Base-by-base conservation (phyloP, 805 yeast genomes). In the Ogataea methanolica region DNA sequence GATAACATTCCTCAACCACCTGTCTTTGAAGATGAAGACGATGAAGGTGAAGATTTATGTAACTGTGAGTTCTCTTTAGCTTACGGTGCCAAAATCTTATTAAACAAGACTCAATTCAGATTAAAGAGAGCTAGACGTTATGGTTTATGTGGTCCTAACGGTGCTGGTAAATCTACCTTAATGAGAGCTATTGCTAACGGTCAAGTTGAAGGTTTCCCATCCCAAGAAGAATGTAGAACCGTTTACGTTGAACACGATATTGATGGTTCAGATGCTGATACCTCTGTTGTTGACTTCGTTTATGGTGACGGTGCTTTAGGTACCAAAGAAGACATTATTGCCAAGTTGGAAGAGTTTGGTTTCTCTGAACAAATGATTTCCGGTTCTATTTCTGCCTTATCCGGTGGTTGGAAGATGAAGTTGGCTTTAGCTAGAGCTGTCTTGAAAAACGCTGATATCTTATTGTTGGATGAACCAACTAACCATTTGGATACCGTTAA, bases 321-420 rank as follows among this genome's bases (percentile, higher is more conserved):
- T 71, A 75, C 89, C 66, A 76, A 69, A 63, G 96, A 85, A 62
- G 81, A 72, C 53, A 88, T 88, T 62, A 74, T 69, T 60, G 79
- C 71, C 57, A 88, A 90, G 73, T 84, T 94, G 73, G 74, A 72
- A 55, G 97, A 90, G 76, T 92, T 94, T 80, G 82, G 83, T 68
- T 94, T 94, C 91, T 66, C 94, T 63, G 92, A 88, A 51, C 96
- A 85, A 69, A 94, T 92, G 97, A 83, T 86, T 68, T 70, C 68
- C 57, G 88, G 86, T 96, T 96, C 97, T 69, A 92, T 92, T 73
- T 83, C 89, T 69, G 88, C 97, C 58, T 82, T 94, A 65, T 94
- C 99, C 69, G 99, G 99, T 85, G 99, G 99, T 84, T 92, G 99
- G 99, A 94, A 94, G 85, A 92, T 92, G 99, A 94, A 94, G 79